Conservation (phyloP, 768 basidiomycete species). For the Boletus rufocinnamomeus region DNA sequence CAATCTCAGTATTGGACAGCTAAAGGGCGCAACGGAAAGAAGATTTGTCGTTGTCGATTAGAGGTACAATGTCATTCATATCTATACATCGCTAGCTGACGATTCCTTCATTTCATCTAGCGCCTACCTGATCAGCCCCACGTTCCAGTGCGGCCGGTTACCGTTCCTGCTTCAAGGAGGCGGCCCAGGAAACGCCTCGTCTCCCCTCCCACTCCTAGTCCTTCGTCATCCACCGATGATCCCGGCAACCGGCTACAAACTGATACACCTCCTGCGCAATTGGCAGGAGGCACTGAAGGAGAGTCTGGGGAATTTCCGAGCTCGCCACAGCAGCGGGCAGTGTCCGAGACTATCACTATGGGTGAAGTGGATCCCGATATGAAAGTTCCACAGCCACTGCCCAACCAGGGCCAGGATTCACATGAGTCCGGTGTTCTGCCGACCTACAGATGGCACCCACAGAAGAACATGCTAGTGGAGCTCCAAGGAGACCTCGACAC, state of each 20-base stretch:
- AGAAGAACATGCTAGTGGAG: not conserved
- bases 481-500: not conserved
- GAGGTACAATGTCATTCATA: conserved; percentile 16
- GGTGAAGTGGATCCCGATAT: not conserved
- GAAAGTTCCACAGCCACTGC: not conserved
- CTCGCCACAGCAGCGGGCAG: not conserved
- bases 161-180: not conserved
- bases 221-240: not conserved
- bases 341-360: not conserved
- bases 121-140: conserved; percentile 31
- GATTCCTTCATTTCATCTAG: conserved; percentile 9
- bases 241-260: not conserved
- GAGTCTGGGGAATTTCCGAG: too few relatives aligned
- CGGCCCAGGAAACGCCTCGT: not conserved
- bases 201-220: not conserved
- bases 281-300: not conserved
- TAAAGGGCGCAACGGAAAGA: conserved; percentile 13
- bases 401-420: not conserved
- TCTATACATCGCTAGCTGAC: not conserved
- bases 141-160: conserved; percentile 14
- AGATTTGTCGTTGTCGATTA: conserved; percentile 30
- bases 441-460: conserved; percentile 17
- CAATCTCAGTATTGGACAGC: conserved; percentile 24
- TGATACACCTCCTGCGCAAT: not conserved
- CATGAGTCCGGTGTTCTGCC: not conserved